Base-by-base conservation (phyloP, 352 stramenopile species). In the Pythium phragmiticola region DNA sequence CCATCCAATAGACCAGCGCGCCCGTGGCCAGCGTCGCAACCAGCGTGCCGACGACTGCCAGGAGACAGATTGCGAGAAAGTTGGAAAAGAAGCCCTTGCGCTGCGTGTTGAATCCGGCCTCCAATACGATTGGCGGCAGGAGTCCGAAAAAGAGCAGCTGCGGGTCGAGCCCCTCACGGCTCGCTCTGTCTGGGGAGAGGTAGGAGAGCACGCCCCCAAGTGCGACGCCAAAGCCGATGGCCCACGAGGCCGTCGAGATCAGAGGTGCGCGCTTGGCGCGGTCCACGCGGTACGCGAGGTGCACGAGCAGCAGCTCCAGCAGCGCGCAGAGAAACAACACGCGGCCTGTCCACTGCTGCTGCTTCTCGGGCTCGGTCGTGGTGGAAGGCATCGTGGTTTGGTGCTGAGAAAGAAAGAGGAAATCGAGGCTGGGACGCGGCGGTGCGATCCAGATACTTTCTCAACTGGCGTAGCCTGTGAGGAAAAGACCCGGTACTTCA, bases 31-130 rank as follows among this genome's bases (percentile, higher is more conserved):
- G 72, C 16, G 75, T 80, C 7, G 75, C 73, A 28, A 87, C 66
- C 23, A 87, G 52, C 51, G 77, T 87, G 14, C 75, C 77, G 19
- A 70, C 67, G 46, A 87, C 60, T 28, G 73, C 73, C 23, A 82
- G 69, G 16, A 75, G 28, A 9, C 73, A 43, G 13, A 80, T 84
- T 30, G 66, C 62, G 19, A 37, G 42, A 42, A 78, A 76, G 46
- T 78, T 78, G 43, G 63, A 68, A 66, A 78, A 78, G 58, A 82
- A 84, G 13, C 72, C 77, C 48, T 78, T 84, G 63, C 75, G 73
- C 71, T 82, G 75, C 30, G 75, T 82, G 54, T 78, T 75, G 68
- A 87, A 80, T n/a, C 77, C 77, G 0, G 77, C 77, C 54, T 87
- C 77, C 30, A 84, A 57, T 53, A 87, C 82, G 67, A 87, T 87